These are phyloP conservation scores for Rhizopus arrhizus DNA, from an alignment of 371 early-diverging fungal species.

Conservation along the genomic window DNA sequence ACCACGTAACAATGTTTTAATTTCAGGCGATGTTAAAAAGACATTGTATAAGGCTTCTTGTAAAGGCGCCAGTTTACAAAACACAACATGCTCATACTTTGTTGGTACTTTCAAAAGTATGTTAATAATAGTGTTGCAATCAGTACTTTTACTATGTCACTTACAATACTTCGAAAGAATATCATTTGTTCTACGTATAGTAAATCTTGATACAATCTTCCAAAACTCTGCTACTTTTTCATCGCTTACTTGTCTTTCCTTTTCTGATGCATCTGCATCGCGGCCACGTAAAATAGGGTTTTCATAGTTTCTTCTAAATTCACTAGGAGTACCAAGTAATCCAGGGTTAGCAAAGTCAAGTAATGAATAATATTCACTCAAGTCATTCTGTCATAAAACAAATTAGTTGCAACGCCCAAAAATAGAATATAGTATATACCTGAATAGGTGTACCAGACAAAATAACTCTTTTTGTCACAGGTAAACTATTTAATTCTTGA, in stretches of 20 bases:
- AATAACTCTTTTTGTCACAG: slow-evolving; percentile 87
- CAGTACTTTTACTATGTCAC: slow-evolving; percentile 20
- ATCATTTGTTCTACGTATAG: slow-evolving; percentile 95
- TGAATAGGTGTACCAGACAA: slow-evolving; percentile 98
- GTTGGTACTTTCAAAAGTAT: slow-evolving; percentile 69
- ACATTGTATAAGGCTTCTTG: slow-evolving; percentile 84
- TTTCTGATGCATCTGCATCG: slow-evolving; percentile 86
- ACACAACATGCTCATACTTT: slow-evolving; percentile 97
- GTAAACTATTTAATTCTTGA: slow-evolving; percentile 79
- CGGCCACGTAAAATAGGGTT: slow-evolving; percentile 92
- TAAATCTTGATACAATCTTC: slow-evolving; percentile 86
- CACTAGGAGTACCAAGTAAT: slow-evolving; percentile 87
- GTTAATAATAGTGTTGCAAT: background rate
- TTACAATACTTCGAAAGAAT: slow-evolving; percentile 91
- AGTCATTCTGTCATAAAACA: slow-evolving; percentile 69
- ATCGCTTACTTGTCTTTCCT: slow-evolving; percentile 82
- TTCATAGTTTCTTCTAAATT: slow-evolving; percentile 92
- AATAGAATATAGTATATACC: slow-evolving; percentile 28
- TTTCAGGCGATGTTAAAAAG: slow-evolving; percentile 78
- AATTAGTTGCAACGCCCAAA: background rate
- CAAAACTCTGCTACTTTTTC: slow-evolving; percentile 84
- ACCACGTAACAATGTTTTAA: slow-evolving; percentile 68
- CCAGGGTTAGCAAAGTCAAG: slow-evolving; percentile 95
- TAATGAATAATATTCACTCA: slow-evolving; percentile 93
- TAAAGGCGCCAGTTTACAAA: slow-evolving; percentile 78